Evolutionary conservation across 1,284 basidiomycete species (phyloP).

Genomic region (Peniophora sp.): DNA sequence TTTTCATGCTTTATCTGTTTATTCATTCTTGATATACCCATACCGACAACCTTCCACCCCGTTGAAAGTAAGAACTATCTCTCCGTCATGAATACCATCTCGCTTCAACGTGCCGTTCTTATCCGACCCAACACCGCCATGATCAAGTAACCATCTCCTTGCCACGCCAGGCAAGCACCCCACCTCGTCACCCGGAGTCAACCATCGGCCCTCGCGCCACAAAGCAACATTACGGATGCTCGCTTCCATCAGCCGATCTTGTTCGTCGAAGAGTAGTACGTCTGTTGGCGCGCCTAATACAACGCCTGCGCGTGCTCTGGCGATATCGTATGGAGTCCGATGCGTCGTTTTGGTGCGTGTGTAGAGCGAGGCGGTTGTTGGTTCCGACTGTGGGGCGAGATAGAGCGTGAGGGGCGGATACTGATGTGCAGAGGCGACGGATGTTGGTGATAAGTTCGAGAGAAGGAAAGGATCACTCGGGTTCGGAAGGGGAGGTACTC

Average conservation of each 20-base stretch:
- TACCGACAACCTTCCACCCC: conserved; percentile 56
- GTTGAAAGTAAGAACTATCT: conserved; percentile 64
- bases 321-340: conserved; percentile 49
- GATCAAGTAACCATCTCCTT: conserved; percentile 56
- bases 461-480: conserved; percentile 23
- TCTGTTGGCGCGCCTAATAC: conserved; percentile 30
- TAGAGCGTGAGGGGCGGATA: conserved; percentile 29
- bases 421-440: conserved; percentile 8
- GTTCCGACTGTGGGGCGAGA: conserved; percentile 36
- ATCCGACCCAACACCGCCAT: conserved; percentile 43
- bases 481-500: conserved; percentile 24
- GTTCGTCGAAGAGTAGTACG: conserved; percentile 55
- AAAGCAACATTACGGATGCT: conserved; percentile 66
- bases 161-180: conserved; percentile 68
- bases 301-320: conserved; percentile 45
- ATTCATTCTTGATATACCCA: conserved; percentile 23
- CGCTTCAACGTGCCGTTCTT: conserved; percentile 30
- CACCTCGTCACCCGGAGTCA: conserved; percentile 49
- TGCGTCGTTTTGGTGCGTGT: conserved; percentile 64
- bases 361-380: conserved; percentile 47
- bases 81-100: conserved; percentile 40
- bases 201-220: conserved; percentile 46
- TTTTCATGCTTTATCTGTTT: not conserved
- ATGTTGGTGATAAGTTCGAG: conserved; percentile 11
- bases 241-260: conserved; percentile 48